Conservation (phyloP, 2,329 filamentous ascomycete genomes). For the Aspergillus felis region DNA sequence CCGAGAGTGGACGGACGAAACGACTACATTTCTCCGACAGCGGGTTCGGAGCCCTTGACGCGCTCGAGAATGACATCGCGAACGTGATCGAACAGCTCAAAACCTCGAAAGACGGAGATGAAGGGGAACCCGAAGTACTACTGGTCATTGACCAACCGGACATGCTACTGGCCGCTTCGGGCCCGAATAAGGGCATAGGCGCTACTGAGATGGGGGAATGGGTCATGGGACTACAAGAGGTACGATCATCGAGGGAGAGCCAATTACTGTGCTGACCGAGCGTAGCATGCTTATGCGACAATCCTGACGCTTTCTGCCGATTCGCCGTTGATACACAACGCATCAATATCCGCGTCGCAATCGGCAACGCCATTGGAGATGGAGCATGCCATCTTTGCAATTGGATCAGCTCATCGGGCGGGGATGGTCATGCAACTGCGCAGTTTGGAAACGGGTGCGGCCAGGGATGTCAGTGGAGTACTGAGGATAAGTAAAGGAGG, state of each 20-base stretch:
- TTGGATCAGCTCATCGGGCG: constrained; percentile 71
- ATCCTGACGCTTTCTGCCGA: constrained; percentile 70
- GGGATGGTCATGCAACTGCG: constrained; percentile 67
- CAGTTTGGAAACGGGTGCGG: constrained; percentile 79
- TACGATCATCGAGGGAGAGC: constrained; percentile 37
- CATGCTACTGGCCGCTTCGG: constrained; percentile 58
- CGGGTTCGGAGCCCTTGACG: constrained; percentile 28
- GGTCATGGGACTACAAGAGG: constrained; percentile 60
- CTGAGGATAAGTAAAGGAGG: constrained; percentile 66
- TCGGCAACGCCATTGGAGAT: constrained; percentile 64
- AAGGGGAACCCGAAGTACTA: constrained; percentile 41
- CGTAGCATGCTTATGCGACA: constrained; percentile 59
- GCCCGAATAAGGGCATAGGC: constrained; percentile 41
- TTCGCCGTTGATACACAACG: constrained; percentile 60
- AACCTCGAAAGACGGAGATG: constrained; percentile 12
- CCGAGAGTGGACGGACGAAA: constrained; percentile 20
- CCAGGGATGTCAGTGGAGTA: constrained; percentile 86
- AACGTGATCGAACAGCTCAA: constrained; percentile 31
- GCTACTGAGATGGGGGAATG: constrained; percentile 50
- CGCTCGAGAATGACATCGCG: constrained; percentile 32
- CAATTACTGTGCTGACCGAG: neutral
- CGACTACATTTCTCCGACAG: constrained; percentile 28
- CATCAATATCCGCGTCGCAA: constrained; percentile 30
- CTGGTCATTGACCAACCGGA: constrained; percentile 66
- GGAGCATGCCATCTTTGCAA: constrained; percentile 66